Conservation (phyloP, 1,284 basidiomycete species). For the Earliella scabrosa region DNA sequence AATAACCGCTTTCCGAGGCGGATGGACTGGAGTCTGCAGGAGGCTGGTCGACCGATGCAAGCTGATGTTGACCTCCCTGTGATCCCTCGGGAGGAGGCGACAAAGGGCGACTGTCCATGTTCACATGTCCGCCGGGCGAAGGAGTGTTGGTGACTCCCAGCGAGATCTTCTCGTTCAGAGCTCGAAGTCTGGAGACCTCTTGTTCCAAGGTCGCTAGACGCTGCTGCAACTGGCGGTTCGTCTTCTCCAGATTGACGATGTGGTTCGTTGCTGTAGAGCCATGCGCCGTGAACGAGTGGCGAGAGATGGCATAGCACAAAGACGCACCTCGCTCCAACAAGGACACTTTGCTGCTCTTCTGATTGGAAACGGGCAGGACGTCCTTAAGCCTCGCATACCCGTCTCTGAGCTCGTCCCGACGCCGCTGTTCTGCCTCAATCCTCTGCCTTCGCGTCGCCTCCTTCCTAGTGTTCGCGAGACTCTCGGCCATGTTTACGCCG, state of each 20-base stretch:
- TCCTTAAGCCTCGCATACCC: slow-evolving; percentile 88
- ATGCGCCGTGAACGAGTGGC: slow-evolving; percentile 12
- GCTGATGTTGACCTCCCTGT: slow-evolving; percentile 44
- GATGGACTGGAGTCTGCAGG: slow-evolving; percentile 67
- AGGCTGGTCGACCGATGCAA: slow-evolving; percentile 55
- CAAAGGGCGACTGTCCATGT: slow-evolving; percentile 56
- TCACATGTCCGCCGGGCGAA: slow-evolving; percentile 48
- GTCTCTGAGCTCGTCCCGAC: slow-evolving; percentile 85
- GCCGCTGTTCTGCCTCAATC: slow-evolving; percentile 85
- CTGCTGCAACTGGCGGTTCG: slow-evolving; percentile 68
- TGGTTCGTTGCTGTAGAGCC: slow-evolving; percentile 66
- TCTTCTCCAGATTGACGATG: slow-evolving; percentile 69
- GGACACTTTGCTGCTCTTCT: slow-evolving; percentile 89
- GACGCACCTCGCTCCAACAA: slow-evolving; percentile 81
- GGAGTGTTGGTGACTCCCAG: slow-evolving; percentile 59
- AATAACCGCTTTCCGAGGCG: slow-evolving; percentile 62
- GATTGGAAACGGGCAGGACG: slow-evolving; percentile 81
- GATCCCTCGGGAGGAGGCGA: slow-evolving; percentile 65
- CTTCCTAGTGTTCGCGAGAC: slow-evolving; percentile 75
- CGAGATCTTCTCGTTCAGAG: slow-evolving; percentile 80
- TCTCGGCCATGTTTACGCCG: slow-evolving; percentile 57
- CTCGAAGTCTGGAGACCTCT: slow-evolving; percentile 68
- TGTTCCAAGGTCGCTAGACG: slow-evolving; percentile 65
- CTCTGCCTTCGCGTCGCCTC: slow-evolving; percentile 82
- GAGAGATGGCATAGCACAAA: slow-evolving; percentile 3